These are phyloP conservation scores for Aphanomyces cochlioides DNA, from an alignment of 352 stramenopile species.

Conservation along the genomic window DNA sequence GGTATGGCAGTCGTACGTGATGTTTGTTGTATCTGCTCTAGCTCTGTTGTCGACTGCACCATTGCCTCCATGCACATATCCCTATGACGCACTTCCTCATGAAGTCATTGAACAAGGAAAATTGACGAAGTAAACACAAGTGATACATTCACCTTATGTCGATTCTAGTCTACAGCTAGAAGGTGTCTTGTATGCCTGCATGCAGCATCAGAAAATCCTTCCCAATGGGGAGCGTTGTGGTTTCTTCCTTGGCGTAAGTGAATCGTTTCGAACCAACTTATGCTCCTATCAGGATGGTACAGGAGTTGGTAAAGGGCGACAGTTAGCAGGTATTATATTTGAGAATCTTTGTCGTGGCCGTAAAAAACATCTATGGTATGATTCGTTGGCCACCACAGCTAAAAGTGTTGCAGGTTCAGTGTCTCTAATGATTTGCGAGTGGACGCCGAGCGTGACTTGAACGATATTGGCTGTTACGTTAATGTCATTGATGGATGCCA, in stretches of 20 bases:
- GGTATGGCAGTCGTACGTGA: constrained; percentile 1
- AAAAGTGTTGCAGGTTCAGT: constrained; percentile 35
- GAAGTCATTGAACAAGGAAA: constrained; percentile 43
- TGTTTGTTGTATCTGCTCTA: constrained; percentile 1
- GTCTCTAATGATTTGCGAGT: constrained; percentile 59
- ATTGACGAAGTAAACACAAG: constrained; percentile 10
- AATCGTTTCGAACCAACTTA: not conserved
- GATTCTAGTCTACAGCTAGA: constrained; percentile 59
- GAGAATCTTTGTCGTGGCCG: constrained; percentile 50
- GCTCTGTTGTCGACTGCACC: constrained; percentile 22
- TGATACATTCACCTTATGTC: not conserved
- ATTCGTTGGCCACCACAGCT: not conserved
- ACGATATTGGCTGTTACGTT: constrained; percentile 34
- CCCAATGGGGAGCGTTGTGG: constrained; percentile 37
- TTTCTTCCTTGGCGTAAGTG: constrained; percentile 65
- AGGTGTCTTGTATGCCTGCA: constrained; percentile 56
- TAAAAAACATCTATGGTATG: constrained; percentile 61
- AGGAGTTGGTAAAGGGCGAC: constrained; percentile 70
- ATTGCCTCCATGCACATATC: constrained; percentile 26
- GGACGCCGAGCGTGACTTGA: constrained; percentile 57
- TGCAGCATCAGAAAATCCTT: constrained; percentile 44
- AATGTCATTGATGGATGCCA: constrained; percentile 32
- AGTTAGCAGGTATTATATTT: constrained; percentile 61
- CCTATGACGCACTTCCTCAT: constrained; percentile 16
- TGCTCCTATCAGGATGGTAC: constrained; percentile 35